These are phyloP conservation scores for Stemphylium beticola DNA, from an alignment of 2,329 filamentous ascomycete genomes.

Conservation along the genomic window DNA sequence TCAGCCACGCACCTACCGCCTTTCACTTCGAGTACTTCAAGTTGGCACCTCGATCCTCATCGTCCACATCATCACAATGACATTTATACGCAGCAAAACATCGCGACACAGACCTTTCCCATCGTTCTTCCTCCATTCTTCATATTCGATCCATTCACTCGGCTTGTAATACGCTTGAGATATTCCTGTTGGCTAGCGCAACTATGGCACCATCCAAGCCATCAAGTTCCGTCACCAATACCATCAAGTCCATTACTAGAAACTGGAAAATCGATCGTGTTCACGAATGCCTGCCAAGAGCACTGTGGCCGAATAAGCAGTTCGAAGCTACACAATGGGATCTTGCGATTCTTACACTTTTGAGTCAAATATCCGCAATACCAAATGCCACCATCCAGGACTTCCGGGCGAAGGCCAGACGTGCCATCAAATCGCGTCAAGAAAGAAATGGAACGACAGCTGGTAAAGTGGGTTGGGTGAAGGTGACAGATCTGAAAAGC, in stretches of 20 bases:
- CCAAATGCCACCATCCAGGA: constrained; percentile 6
- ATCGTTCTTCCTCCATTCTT: background rate
- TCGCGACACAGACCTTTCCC: background rate
- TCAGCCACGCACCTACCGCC: constrained; percentile 13
- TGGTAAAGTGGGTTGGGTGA: background rate
- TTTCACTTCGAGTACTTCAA: constrained; percentile 5
- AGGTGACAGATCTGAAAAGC: constrained; percentile 1
- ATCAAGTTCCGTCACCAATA: background rate
- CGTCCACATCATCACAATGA: constrained; percentile 7
- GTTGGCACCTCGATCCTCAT: background rate
- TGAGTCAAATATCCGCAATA: constrained; percentile 7
- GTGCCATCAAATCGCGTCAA: constrained; percentile 2
- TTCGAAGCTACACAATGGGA: constrained; percentile 4
- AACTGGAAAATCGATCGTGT: constrained; percentile 7
- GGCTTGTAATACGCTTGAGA: background rate
- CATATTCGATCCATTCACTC: background rate
- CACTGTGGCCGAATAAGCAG: constrained; percentile 9
- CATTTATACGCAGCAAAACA: background rate
- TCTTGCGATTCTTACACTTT: constrained; percentile 6
- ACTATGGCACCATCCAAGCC: constrained; percentile 7
- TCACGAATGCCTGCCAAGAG: constrained; percentile 4
- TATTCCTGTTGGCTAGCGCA: background rate
- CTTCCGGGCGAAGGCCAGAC: background rate
- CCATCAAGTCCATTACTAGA: constrained; percentile 2
- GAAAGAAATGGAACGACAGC: background rate